phyloP scores from a whole-genome alignment of 2,329 filamentous ascomycete species.

The Fusarium newnesense region DNA sequence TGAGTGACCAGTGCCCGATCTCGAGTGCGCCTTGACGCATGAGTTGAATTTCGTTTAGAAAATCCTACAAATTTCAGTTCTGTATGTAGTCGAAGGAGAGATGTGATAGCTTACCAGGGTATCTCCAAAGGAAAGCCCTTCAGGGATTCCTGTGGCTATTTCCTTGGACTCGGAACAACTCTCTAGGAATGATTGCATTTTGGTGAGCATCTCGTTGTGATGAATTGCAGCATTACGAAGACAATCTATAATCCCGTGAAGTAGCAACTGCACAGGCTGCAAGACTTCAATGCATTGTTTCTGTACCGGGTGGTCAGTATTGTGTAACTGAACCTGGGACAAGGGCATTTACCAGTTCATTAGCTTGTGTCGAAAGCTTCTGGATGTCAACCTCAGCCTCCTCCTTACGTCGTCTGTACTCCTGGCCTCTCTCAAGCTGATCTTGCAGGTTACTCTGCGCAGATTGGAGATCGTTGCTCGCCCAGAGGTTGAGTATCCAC shows the following conservation, averaged over 20 bases:
- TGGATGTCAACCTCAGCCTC: neutral
- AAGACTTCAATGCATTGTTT: neutral
- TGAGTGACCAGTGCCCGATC: neutral
- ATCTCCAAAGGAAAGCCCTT: neutral
- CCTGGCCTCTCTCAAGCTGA: neutral
- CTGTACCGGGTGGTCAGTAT: neutral
- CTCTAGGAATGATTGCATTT: neutral
- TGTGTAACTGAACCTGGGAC: rapidly evolving
- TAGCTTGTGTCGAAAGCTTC: neutral
- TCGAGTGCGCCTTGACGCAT: neutral
- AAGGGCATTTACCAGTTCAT: neutral
- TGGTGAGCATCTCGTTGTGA: neutral
- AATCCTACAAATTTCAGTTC: neutral
- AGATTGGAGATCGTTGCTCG: neutral
- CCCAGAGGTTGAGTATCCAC: neutral
- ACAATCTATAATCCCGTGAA: neutral
- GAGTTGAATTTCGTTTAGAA: neutral
- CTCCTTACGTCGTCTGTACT: neutral
- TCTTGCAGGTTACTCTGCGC: neutral
- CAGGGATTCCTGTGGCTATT: neutral
- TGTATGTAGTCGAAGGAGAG: too few species aligned
- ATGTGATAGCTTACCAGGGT: neutral
- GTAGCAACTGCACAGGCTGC: neutral
- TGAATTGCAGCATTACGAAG: neutral
- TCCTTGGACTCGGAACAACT: neutral